Conservation (phyloP, 2,329 filamentous ascomycete genomes). For the Xylariomycetidae sp. region DNA sequence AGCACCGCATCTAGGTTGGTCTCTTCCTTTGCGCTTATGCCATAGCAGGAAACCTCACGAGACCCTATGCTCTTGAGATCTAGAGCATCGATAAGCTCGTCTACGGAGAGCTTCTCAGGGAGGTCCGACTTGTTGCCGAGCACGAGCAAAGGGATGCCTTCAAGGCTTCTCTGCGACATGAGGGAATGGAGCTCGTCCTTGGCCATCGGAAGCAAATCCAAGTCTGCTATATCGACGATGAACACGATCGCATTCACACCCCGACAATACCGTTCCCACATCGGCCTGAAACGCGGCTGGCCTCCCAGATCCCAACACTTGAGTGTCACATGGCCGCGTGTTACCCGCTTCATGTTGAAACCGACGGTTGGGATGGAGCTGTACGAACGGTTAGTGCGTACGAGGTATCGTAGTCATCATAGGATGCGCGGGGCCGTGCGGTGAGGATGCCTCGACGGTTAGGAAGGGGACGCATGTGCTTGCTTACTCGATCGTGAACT, state of each 20-base stretch:
- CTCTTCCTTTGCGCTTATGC: conserved; percentile 97
- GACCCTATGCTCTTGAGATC: conserved; percentile 83
- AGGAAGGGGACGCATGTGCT: too few species aligned
- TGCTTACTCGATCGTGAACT: conserved; percentile 97
- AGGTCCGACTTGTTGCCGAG: conserved; percentile 97
- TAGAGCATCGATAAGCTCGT: conserved; percentile 90
- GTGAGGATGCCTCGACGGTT: too few species aligned
- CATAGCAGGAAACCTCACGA: conserved; percentile 96
- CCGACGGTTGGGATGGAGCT: conserved; percentile 98
- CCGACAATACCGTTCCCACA: conserved; percentile 99
- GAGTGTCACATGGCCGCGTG: conserved; percentile 95
- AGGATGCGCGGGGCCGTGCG: too few species aligned
- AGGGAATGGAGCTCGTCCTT: conserved; percentile 89
- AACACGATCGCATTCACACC: conserved; percentile 98
- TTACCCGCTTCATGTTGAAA: conserved; percentile 98
- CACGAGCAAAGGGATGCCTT: conserved; percentile 87
- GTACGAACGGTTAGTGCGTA: conserved; percentile 38
- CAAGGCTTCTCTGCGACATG: conserved; percentile 75
- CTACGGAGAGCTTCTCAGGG: conserved; percentile 81
- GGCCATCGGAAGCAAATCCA: conserved; percentile 71
- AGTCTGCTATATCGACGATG: conserved; percentile 94
- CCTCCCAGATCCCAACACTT: conserved; percentile 99
- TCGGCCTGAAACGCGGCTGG: conserved; percentile 91
- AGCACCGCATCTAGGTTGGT: conserved; percentile 96
- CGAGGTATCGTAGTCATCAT: too few species aligned